Evolutionary conservation across 2,329 filamentous ascomycete genomes (phyloP).

Genomic region (Diplodia sapinea): DNA sequence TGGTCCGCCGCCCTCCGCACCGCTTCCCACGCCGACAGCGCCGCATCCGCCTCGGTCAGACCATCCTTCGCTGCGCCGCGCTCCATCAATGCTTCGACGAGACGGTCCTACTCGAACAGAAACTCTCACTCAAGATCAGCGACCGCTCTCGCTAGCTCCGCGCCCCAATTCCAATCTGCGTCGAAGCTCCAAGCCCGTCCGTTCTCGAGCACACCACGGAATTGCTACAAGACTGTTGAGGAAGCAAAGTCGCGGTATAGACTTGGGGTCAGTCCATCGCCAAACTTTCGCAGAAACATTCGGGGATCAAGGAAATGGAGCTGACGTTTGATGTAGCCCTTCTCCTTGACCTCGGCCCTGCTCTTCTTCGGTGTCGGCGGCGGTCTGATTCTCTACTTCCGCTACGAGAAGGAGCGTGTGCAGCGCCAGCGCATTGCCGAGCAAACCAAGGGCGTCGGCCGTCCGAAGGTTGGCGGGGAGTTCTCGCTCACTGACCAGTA

Average conservation of each 20-base stretch:
- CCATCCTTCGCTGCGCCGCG: constrained; percentile 9
- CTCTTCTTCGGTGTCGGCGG: constrained; percentile 82
- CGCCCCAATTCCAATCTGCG: background rate
- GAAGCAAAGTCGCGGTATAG: constrained; percentile 31
- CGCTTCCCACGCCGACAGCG: constrained; percentile 11
- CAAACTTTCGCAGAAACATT: background rate
- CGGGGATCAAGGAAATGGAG: background rate
- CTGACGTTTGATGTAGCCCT: constrained; percentile 64
- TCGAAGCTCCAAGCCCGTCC: background rate
- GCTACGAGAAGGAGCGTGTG: constrained; percentile 89
- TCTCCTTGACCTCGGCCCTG: constrained; percentile 88
- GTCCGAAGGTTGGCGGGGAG: constrained; percentile 87
- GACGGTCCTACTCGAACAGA: background rate
- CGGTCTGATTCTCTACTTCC: constrained; percentile 87
- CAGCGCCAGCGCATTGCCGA: constrained; percentile 87
- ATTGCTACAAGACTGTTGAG: constrained; percentile 31
- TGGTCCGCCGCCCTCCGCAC: constrained; percentile 22
- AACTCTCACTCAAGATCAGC: background rate
- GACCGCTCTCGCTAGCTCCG: background rate
- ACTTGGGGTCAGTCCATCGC: constrained; percentile 26
- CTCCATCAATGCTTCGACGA: constrained; percentile 14
- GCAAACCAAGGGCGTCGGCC: constrained; percentile 88
- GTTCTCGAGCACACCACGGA: constrained; percentile 26
- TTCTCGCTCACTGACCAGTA: constrained; percentile 85
- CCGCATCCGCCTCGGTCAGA: constrained; percentile 2